Conservation (phyloP, 2,329 filamentous ascomycete genomes). For the Tolypocladium guangdongense region DNA sequence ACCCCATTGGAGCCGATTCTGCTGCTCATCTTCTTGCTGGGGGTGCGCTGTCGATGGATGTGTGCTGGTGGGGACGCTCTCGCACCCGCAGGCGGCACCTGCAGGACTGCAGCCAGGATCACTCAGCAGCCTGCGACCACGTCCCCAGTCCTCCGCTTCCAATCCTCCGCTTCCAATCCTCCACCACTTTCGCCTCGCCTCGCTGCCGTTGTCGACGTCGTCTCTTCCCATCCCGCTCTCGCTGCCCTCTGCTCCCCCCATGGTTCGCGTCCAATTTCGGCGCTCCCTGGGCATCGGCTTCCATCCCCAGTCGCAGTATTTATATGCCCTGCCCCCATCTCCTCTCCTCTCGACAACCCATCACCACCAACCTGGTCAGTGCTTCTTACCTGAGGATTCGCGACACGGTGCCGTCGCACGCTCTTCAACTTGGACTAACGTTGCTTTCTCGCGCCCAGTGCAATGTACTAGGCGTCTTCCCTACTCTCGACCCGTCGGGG, state of each 20-base stretch:
- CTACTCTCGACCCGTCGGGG: conserved; percentile 23
- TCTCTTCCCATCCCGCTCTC: background rate
- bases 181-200: background rate
- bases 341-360: background rate
- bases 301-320: background rate
- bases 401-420: background rate
- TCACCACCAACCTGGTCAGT: background rate
- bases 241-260: background rate
- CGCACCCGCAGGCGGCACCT: background rate
- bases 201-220: background rate
- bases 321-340: background rate
- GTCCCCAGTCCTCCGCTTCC: background rate
- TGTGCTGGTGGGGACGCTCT: background rate
- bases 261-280: background rate
- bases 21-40: background rate
- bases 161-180: background rate
- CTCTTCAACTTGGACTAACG: background rate
- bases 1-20: background rate
- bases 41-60: background rate
- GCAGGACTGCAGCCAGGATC: no score
- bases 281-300: background rate
- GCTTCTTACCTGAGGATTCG: background rate
- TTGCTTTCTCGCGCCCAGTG: conserved; percentile 12
- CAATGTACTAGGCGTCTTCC: conserved; percentile 21
- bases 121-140: no score